Evolutionary conservation across 2,329 filamentous ascomycete species (phyloP), one percentile per base, ranked within the genome.

Genomic region (Macrophomina pseudophaseolina): DNA sequence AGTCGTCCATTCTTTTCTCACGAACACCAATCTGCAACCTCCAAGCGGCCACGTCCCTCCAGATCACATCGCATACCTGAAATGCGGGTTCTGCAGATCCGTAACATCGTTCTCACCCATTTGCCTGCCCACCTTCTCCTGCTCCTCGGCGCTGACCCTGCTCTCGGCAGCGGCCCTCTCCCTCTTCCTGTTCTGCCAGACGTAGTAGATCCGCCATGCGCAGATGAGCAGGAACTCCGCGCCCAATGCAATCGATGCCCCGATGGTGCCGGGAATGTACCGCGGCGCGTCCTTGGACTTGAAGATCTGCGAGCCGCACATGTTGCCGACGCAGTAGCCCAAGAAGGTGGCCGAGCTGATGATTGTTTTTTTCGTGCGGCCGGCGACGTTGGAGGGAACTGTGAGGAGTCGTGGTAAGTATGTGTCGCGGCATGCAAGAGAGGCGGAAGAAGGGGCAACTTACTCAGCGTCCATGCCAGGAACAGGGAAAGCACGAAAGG

Each of bases 251-350:
- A 79, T 68, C 1, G 78, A 76, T 40, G 80, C 81, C 8, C 73
- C 74, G n/a, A 70, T 70, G 1, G 80, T 83, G 4, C 81, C 81
- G 0, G 80, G 78, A 4, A 82, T 74, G 67, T 84, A 83, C 42
- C 79, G 76, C 0, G 81, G 82, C 0, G 80, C 80, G 68, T 83
- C 82, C 28, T 73, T 73, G 4, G 74, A 70, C 56, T 78, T 76
- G 73, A 83, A 84, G 60, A 84, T 82, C 70, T 83, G 81, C 7
- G 78, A 79, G 4, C 82, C 81, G 2, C 76, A 76, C 78, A 83
- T 83, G 69, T 83, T 84, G 2, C 82, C 82, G 2, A 81, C 79
- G 64, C 81, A 83, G 70, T 83, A 84, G 9, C 73, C 81, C 6
- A 82, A 75, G 63, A 84, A 82, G 0, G 81, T 81, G 46, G 82